Conservation (phyloP, 2,329 filamentous ascomycete genomes). For the Colletotrichum sp. region DNA sequence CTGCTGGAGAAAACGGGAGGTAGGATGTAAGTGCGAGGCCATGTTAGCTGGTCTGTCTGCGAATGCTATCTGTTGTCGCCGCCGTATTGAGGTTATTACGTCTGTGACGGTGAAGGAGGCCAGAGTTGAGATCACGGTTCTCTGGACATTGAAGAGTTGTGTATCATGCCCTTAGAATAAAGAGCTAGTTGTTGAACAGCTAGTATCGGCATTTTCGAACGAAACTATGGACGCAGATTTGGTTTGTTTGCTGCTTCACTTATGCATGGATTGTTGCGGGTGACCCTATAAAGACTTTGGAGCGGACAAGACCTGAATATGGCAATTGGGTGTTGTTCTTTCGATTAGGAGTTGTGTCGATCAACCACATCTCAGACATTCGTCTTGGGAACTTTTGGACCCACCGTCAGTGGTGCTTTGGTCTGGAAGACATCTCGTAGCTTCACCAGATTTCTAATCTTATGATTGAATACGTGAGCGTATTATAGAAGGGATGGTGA, state of each 20-base stretch:
- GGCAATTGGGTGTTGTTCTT: too few relatives aligned
- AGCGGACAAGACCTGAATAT: background rate
- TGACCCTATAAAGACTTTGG: background rate
- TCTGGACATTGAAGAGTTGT: background rate
- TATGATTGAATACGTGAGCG: background rate
- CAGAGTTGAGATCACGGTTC: background rate
- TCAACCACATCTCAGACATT: too few relatives aligned
- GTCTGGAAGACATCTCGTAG: too few relatives aligned
- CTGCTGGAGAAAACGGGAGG: too few relatives aligned
- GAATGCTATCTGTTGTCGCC: background rate
- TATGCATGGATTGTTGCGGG: background rate
- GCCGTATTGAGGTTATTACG: too few relatives aligned
- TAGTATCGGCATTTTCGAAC: background rate
- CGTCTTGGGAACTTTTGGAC: too few relatives aligned
- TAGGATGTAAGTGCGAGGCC: fast-evolving
- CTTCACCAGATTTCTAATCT: too few relatives aligned
- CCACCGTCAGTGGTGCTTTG: too few relatives aligned
- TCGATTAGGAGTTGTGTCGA: too few relatives aligned
- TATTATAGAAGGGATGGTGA: background rate
- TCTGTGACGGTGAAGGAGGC: background rate
- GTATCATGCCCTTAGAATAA: background rate
- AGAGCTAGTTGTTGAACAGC: background rate
- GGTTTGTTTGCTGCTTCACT: background rate
- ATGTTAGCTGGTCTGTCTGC: background rate
- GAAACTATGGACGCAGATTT: background rate